Evolutionary conservation across 2,329 filamentous ascomycete genomes (phyloP), one percentile per base, ranked within the genome.

Genomic region (Phialocephala sp.): DNA sequence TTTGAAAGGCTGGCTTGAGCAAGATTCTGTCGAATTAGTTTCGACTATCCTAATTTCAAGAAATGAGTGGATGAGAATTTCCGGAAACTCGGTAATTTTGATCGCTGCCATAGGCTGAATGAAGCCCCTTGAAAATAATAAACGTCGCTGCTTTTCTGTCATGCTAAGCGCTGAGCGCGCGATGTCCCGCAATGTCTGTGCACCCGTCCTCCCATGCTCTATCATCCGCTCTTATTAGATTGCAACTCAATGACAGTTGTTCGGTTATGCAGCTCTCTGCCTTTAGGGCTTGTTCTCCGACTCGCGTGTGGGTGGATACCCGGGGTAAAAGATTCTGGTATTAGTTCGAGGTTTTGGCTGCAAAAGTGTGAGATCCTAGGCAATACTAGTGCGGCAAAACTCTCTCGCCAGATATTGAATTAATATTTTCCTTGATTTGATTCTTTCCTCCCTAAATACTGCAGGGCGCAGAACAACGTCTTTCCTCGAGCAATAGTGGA

Each of bases 1-100:
- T 78, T 71, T 80, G 76, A 82, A 79, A 80, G 79, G 80, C 75
- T 74, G 27, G 73, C 71, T 65, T 67, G 69, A 73, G 71, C 65
- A 67, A 61, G 45, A 66, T 50, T 52, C 66, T 61, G 68, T 68
- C 66, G 62, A 72, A 69, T 72, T 68, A 64, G 61, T 66, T 52
- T 56, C 64, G 59, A 45, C 45, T 56, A 66, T 74, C 74, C 69
- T 68, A 72, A 76, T 75, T 75, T 72, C 57, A 35, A 54, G 43
- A 66, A 71, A 68, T 58, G 65, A 74, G 59, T 71, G 72, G 72
- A 62, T 72, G 67, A 71, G 60, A 68, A 70, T 66, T 66, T 70
- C 62, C 59, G 60, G 63, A 61, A 57, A 60, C 39, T 64, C 61
- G 66, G 41, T 47, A 60, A 56, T 67, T 65, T 63, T 68, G 41